A percentile compares a stretch with the other conserved stretches of the same genome.
These are phyloP conservation scores for Raffaelea ambrosiae DNA, from an alignment of 2,329 filamentous ascomycete genomes.

Conservation along the genomic window DNA sequence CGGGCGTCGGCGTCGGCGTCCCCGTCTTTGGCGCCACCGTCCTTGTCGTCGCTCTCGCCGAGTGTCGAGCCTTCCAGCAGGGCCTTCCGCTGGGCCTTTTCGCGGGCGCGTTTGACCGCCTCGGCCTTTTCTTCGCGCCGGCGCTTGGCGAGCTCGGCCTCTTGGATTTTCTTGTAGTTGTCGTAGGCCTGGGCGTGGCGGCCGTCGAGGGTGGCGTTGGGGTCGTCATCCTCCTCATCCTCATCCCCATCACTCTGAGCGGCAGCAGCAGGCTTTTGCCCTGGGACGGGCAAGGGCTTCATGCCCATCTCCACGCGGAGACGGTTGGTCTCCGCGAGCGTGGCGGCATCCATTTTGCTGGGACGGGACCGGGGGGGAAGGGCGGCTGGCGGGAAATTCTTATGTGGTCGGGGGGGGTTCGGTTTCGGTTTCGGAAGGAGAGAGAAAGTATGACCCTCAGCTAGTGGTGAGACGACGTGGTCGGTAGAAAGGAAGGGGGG, in stretches of 20 bases:
- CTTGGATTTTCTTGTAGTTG: constrained; percentile 58
- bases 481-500: too few species aligned
- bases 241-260: constrained; percentile 14
- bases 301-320: constrained; percentile 83
- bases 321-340: constrained; percentile 90
- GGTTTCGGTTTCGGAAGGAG: too few species aligned
- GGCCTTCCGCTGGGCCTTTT: constrained; percentile 67
- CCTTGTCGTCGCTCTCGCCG: constrained; percentile 62
- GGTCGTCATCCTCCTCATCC: constrained; percentile 57
- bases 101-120: constrained; percentile 78
- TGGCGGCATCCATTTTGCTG: constrained; percentile 48
- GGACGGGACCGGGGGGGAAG: too few species aligned
- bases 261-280: constrained; percentile 29
- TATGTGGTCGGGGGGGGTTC: too few species aligned
- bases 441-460: too few species aligned
- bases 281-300: constrained; percentile 80
- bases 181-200: constrained; percentile 64
- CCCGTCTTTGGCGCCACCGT: constrained; percentile 42
- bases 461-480: too few species aligned
- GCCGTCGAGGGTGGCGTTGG: constrained; percentile 74
- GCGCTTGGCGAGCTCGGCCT: constrained; percentile 67
- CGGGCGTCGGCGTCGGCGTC: constrained; percentile 61
- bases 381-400: too few species aligned
- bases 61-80: constrained; percentile 76
- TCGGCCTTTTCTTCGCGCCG: constrained; percentile 73